Evolutionary conservation across 345 rosid genomes (phyloP), one percentile per base, ranked within the genome.

Genomic region (Limnanthes douglasii): DNA sequence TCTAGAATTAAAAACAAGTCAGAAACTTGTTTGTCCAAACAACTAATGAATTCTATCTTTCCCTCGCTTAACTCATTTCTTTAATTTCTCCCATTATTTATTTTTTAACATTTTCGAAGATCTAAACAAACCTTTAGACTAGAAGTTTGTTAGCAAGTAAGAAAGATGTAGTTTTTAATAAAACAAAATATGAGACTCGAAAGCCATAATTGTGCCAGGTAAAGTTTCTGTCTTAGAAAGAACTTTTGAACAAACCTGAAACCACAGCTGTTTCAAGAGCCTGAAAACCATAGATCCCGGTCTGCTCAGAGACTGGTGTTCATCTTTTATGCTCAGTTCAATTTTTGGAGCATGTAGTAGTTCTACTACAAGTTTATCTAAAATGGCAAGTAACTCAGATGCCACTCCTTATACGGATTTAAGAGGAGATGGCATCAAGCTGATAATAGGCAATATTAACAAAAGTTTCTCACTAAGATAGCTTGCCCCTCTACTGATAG

Each of bases 241-340:
- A n/a, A n/a, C n/a, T 25, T n/a, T n/a, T n/a, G n/a, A n/a, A n/a
- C n/a, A 68, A 48, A 82, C 97, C 94, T 86, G 85, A 70, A 56
- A 58, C 88, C 93, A 86, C 21, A 82, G 53, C 46, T 60, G 75
- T 41, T 51, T 73, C 66, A 82, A 52, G 51, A 75, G 64, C 71
- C 88, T 73, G 57, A 61, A 69, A 42, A 70, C 42, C 36, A 78
- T 57, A 39, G 64, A 56, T 49, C 76, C 97, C 34, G 56, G 70
- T 26, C 65, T 45, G 61, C 67, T 68, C 64, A 66, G 59, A 13
- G 62, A 51, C 39, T 65, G 69, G 54, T 43, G 48, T 53, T 37
- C 62, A 45, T 34, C 49, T 44, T 56, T 64, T 33, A 40, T 49
- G 43, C 45, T 47, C 33, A 58, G 34, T 41, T 56, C 75, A 60